phyloP scores from a whole-genome alignment of 2,329 filamentous ascomycete species.

The Pseudocercospora musae region DNA sequence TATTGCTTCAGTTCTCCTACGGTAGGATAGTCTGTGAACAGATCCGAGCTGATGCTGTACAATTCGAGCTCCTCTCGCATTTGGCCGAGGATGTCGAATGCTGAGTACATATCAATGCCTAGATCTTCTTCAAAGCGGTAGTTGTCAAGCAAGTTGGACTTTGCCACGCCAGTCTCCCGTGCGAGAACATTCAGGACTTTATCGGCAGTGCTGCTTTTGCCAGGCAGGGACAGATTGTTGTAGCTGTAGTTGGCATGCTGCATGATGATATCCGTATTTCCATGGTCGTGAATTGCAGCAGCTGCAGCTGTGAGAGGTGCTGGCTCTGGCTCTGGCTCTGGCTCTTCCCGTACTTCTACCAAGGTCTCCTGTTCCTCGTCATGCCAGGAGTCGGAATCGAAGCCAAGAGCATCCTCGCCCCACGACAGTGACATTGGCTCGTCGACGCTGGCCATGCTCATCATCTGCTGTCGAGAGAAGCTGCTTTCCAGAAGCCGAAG shows the following conservation, averaged over 20 bases:
- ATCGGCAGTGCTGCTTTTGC: background rate
- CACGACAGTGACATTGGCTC: background rate
- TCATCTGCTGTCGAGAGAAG: background rate
- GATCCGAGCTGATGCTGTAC: background rate
- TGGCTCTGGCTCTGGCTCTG: too few species aligned
- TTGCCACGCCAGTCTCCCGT: background rate
- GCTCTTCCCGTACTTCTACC: background rate
- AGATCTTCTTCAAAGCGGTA: conserved; percentile 3
- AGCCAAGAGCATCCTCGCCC: conserved; percentile 2
- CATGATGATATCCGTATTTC: background rate
- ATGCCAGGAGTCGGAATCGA: background rate
- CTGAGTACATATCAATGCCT: conserved; percentile 1
- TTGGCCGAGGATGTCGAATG: background rate
- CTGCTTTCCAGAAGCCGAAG: background rate
- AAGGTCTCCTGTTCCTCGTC: background rate
- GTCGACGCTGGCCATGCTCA: background rate
- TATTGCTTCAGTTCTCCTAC: background rate
- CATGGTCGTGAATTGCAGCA: too few species aligned
- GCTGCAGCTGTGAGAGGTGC: too few species aligned
- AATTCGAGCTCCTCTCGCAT: background rate
- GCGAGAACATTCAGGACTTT: background rate
- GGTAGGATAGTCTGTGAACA: conserved; percentile 1
- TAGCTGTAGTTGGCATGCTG: conserved; percentile 2
- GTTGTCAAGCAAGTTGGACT: conserved; percentile 1
- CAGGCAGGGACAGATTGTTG: background rate